Percentiles rank a stretch among this genome's conserved stretches.
Conservation (phyloP, 2,329 filamentous ascomycete genomes). For the Lachnellula cervina region DNA sequence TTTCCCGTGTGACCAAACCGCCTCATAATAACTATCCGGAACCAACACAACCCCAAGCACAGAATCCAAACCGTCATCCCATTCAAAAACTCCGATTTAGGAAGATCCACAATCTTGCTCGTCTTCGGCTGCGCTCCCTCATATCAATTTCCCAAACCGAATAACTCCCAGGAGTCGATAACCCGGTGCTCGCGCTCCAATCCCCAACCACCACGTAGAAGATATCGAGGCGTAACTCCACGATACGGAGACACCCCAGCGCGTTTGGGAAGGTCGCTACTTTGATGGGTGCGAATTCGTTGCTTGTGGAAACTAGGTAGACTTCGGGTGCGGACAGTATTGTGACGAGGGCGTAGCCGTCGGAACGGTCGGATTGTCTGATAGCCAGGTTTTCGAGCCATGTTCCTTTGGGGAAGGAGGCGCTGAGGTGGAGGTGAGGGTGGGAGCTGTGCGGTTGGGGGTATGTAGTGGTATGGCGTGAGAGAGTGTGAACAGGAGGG, state of each 20-base stretch:
- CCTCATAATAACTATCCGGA: background rate
- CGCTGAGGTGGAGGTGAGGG: background rate
- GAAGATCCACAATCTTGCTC: constrained; percentile 20
- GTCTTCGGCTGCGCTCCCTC: background rate
- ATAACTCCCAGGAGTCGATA: background rate
- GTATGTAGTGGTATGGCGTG: background rate
- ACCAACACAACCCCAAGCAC: background rate
- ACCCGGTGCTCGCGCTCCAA: background rate
- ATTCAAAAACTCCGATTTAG: constrained; percentile 21
- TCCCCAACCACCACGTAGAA: constrained; percentile 19
- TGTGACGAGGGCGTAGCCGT: constrained; percentile 40
- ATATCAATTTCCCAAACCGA: constrained; percentile 16
- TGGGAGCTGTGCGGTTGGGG: background rate
- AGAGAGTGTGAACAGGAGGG: no score
- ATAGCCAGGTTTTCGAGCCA: constrained; percentile 16
- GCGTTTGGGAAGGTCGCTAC: constrained; percentile 1
- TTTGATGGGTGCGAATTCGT: background rate
- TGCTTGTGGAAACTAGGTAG: background rate
- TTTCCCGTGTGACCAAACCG: background rate
- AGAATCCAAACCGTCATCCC: constrained; percentile 13
- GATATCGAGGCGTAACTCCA: constrained; percentile 29
- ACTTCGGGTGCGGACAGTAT: background rate
- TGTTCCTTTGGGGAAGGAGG: background rate
- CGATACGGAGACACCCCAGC: constrained; percentile 30
- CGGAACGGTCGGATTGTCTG: constrained; percentile 48